These are phyloP conservation scores for Choiromyces venosus DNA, from an alignment of 495 filamentous ascomycete genomes.

Conservation along the genomic window DNA sequence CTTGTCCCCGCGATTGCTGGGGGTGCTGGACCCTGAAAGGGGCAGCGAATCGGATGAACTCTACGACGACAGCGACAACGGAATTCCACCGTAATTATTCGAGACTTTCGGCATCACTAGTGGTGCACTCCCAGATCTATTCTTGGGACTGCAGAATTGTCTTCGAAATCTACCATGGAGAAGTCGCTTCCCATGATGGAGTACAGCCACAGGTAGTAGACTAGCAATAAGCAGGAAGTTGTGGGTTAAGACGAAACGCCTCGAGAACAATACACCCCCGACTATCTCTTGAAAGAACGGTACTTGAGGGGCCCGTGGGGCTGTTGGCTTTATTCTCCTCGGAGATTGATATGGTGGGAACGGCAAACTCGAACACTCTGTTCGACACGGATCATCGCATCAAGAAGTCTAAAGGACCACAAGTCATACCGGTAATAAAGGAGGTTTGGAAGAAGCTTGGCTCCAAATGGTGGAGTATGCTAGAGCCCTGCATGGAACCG, in stretches of 20 bases:
- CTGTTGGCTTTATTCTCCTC: slow-evolving; percentile 20
- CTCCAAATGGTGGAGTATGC: background rate
- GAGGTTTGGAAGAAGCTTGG: background rate
- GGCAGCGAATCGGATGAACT: background rate
- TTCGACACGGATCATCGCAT: slow-evolving; percentile 6
- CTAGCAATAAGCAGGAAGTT: slow-evolving; percentile 42
- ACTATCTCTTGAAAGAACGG: slow-evolving; percentile 10
- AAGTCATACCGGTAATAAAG: background rate
- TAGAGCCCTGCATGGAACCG: background rate
- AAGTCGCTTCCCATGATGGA: slow-evolving; percentile 35
- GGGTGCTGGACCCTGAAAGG: slow-evolving; percentile 27
- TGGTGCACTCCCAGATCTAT: slow-evolving; percentile 5
- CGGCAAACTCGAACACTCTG: slow-evolving; percentile 5
- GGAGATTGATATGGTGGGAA: slow-evolving; percentile 11
- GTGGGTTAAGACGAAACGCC: slow-evolving; percentile 42
- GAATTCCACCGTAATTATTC: slow-evolving; percentile 35
- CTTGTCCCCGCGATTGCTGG: slow-evolving; percentile 19
- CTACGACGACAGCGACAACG: slow-evolving; percentile 21
- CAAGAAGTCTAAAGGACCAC: background rate
- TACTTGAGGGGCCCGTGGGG: slow-evolving; percentile 8
- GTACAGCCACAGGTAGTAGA: slow-evolving; percentile 37
- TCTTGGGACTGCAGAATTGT: slow-evolving; percentile 29
- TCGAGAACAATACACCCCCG: slow-evolving; percentile 13
- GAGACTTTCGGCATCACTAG: slow-evolving; percentile 19
- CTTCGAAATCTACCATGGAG: slow-evolving; percentile 24